phyloP scores from a whole-genome alignment of 768 basidiomycete species.

The Leccinum rimulosum region DNA sequence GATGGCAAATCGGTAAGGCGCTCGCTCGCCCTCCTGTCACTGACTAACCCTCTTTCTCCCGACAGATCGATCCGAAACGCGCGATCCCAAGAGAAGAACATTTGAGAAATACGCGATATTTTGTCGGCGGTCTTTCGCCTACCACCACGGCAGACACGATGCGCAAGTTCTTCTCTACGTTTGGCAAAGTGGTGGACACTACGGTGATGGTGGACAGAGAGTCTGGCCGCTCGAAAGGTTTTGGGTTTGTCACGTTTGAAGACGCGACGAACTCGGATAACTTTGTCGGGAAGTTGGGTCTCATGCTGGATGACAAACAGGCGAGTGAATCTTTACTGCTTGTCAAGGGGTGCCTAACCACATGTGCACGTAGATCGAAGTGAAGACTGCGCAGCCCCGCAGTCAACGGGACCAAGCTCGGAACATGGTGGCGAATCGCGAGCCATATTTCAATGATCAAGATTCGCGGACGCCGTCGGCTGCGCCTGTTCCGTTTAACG shows the following conservation, averaged over 20 bases:
- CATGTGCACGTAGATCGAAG: slow-evolving; percentile 60
- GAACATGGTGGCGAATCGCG: slow-evolving; percentile 26
- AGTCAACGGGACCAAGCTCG: slow-evolving; percentile 58
- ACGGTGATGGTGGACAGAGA: slow-evolving; percentile 87
- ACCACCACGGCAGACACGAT: slow-evolving; percentile 68
- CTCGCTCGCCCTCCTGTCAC: neutral
- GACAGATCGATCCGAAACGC: slow-evolving; percentile 83
- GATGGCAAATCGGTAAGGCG: slow-evolving; percentile 73
- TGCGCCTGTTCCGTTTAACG: slow-evolving; percentile 30
- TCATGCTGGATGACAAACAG: slow-evolving; percentile 75
- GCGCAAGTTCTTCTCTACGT: slow-evolving; percentile 65
- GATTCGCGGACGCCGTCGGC: slow-evolving; percentile 35
- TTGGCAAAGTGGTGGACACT: slow-evolving; percentile 79
- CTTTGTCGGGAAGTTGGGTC: slow-evolving; percentile 63
- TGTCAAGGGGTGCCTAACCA: neutral
- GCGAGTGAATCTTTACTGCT: slow-evolving; percentile 35
- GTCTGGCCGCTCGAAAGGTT: slow-evolving; percentile 72
- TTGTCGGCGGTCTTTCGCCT: slow-evolving; percentile 74
- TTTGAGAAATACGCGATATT: slow-evolving; percentile 71
- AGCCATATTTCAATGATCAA: slow-evolving; percentile 34
- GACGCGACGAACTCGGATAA: slow-evolving; percentile 61
- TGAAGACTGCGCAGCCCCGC: slow-evolving; percentile 77
- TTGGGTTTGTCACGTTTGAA: slow-evolving; percentile 83
- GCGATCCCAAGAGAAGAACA: slow-evolving; percentile 85
- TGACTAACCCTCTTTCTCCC: neutral